Conservation (phyloP, 106 monocot genomes). For the Dioscorea dumetorum region DNA sequence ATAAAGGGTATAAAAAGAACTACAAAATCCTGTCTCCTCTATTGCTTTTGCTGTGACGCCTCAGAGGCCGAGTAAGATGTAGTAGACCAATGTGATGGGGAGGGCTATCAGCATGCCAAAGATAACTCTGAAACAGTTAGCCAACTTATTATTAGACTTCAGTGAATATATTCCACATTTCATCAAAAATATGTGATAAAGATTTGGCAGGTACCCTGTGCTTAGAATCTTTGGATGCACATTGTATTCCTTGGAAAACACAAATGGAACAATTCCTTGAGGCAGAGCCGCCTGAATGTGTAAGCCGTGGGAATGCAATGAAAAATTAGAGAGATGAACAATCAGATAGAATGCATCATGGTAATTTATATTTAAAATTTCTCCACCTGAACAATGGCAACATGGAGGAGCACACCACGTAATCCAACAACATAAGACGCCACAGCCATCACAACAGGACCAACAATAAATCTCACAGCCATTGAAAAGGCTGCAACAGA, state of each 20-base stretch:
- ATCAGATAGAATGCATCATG: too few relatives aligned
- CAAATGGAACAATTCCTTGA: background rate
- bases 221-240: background rate
- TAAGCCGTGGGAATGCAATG: too few relatives aligned
- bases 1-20: too few relatives aligned
- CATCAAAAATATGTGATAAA: background rate
- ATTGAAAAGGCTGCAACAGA: constrained; percentile 8
- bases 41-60: too few relatives aligned
- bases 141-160: background rate
- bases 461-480: constrained; percentile 6
- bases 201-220: background rate
- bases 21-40: too few relatives aligned
- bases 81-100: background rate
- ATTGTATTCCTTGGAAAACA: background rate
- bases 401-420: background rate
- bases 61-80: background rate
- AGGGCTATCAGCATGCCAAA: background rate
- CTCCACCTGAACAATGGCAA: constrained; percentile 5
- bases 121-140: background rate
- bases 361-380: background rate
- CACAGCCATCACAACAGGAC: constrained; percentile 7
- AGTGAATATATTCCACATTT: background rate
- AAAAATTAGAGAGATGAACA: too few relatives aligned
- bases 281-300: background rate
- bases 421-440: constrained; percentile 2